phyloP scores from a whole-genome alignment of 2,329 filamentous ascomycete genomes.

The Colletotrichum destructivum region DNA sequence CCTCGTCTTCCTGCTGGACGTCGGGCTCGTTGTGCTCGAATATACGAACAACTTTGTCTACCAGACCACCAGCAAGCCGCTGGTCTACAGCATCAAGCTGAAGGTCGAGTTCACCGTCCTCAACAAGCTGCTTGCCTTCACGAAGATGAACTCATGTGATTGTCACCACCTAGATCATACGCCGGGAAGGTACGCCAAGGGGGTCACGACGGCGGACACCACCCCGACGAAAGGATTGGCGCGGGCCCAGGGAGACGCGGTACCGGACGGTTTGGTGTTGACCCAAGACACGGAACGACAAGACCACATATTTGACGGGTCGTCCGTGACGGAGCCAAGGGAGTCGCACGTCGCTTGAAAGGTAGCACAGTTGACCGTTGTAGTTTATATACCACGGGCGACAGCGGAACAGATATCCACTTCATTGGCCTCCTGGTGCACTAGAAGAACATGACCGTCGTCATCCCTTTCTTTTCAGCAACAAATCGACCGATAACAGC shows the following conservation, averaged over 20 bases:
- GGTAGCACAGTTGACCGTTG: not conserved
- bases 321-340: not conserved
- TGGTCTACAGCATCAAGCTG: slow-evolving; percentile 43
- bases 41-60: slow-evolving; percentile 54
- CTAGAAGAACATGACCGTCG: not conserved
- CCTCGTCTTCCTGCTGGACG: slow-evolving; percentile 58
- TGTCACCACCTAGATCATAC: slow-evolving; percentile 26
- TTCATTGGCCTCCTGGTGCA: no score
- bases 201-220: slow-evolving; percentile 12
- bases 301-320: slow-evolving; percentile 35
- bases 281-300: slow-evolving; percentile 4
- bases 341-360: not conserved
- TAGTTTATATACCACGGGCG: no score
- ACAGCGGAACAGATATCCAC: not conserved
- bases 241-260: not conserved
- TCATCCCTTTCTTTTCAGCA: no score
- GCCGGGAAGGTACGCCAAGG: slow-evolving; percentile 1
- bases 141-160: slow-evolving; percentile 36
- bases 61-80: slow-evolving; percentile 41
- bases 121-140: slow-evolving; percentile 46
- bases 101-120: slow-evolving; percentile 66
- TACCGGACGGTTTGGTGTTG: not conserved
- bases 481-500: no score
- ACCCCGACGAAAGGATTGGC: slow-evolving; percentile 15
- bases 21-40: slow-evolving; percentile 55